Evolutionary conservation across 768 basidiomycete species (phyloP).

Genomic region (Psilocybe sp.): DNA sequence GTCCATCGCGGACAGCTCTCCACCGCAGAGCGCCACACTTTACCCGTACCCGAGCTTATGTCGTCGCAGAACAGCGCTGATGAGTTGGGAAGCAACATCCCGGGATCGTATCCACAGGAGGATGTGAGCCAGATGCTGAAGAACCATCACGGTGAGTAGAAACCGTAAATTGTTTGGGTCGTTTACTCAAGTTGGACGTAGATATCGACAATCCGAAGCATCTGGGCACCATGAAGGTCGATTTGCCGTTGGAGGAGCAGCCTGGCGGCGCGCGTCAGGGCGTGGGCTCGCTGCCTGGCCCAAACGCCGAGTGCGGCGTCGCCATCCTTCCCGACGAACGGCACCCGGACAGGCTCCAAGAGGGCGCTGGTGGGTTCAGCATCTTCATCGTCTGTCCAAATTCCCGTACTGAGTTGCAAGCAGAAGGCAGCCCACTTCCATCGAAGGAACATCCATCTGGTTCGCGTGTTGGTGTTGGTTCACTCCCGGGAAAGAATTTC

Average conservation of each 20-base stretch:
- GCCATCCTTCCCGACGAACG: slow-evolving; percentile 48
- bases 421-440: slow-evolving; percentile 7
- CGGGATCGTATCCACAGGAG: no score
- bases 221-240: neutral
- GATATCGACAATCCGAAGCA: no score
- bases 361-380: no score
- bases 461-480: slow-evolving; percentile 14
- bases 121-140: no score
- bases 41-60: no score
- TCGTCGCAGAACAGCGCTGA: no score
- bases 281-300: slow-evolving; percentile 46
- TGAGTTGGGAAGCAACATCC: no score
- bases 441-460: slow-evolving; percentile 13
- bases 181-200: no score
- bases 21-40: no score
- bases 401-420: neutral
- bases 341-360: slow-evolving; percentile 3
- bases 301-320: slow-evolving; percentile 37
- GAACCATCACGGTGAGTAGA: no score
- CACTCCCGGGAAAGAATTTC: slow-evolving; percentile 13
- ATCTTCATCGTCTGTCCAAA: neutral
- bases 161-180: no score
- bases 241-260: slow-evolving; percentile 19
- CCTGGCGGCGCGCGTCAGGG: slow-evolving; percentile 24
- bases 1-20: no score